Base-by-base conservation (phyloP, 768 basidiomycete species). In the Tylopilus sp. region DNA sequence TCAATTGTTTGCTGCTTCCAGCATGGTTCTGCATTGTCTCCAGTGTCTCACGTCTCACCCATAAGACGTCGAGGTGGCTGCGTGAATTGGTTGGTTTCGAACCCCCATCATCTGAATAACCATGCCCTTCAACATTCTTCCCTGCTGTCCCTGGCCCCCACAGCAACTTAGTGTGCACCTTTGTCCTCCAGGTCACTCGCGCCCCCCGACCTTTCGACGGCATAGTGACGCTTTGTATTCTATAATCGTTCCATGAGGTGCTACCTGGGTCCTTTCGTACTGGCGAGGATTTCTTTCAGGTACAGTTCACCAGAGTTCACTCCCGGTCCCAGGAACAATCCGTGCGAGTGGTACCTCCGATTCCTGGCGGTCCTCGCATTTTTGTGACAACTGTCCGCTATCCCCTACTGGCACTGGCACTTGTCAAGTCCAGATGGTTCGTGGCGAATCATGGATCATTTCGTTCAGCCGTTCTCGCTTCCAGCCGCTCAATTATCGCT, bases 171-270 rank as follows among this genome's bases (percentile, higher is more conserved):
- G 18, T 12, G 35, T 17, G 20, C 20, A 20, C 15, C 30, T 20
- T 50, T 33, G 40, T 52, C 40, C 42, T 44, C 26, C 0, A n/a
- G 36, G 23, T 20, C 33, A 3, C 44, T 43, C 46, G 11, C 30
- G n/a, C 17, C 9, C 17, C 44, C 38, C 26, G 33, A 39, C 28
- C 3, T 20, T 25, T 18, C 28, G 30, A 41, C 36, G 40, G 47
- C 40, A 51, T 58, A 40, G 61, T 20, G 48, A 59, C 43, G 15
- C 59, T 26, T 69, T 64, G 56, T 66, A 62, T 53, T 67, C 30
- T 48, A 40, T n/a, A 47, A 51, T 33, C 11, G 23, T 40, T 22
- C 22, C 42, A 22, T 50, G 28, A 46, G 23, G 30, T 39, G 45
- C 45, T 44, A 23, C 44, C 5, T 33, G 35, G 25, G 30, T 50